These are phyloP conservation scores for Umbelopsis vinacea DNA, from an alignment of 192 early-diverging fungal genomes.

Conservation along the genomic window DNA sequence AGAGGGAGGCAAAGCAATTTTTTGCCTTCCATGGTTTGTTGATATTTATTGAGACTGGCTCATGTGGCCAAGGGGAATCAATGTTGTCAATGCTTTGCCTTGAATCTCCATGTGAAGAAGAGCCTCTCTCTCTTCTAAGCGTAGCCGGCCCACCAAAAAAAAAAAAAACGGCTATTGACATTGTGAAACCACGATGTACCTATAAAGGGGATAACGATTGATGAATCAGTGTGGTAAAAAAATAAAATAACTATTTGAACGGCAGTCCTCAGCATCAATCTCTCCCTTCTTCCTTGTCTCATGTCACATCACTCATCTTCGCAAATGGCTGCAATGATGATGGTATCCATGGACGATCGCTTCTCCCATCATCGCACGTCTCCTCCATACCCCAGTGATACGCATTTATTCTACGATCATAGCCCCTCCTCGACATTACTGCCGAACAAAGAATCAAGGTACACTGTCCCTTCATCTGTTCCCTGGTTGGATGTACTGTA, in stretches of 20 bases:
- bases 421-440: not conserved
- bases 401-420: slow-evolving; percentile 3
- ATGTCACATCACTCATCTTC: slow-evolving; percentile 7
- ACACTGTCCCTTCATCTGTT: not conserved
- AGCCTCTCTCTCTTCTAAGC: no score
- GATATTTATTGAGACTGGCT: not conserved
- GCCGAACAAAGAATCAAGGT: not conserved
- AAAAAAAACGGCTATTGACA: not conserved
- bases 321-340: slow-evolving; percentile 10
- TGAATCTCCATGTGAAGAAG: not conserved
- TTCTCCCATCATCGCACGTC: not conserved
- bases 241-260: not conserved
- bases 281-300: not conserved
- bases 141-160: not conserved
- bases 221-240: not conserved
- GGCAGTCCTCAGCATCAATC: not conserved
- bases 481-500: not conserved
- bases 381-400: not conserved
- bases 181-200: not conserved
- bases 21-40: no score
- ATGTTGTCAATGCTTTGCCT: not conserved
- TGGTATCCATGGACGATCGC: not conserved
- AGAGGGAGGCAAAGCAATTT: no score
- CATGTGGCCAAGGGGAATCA: not conserved
- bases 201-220: slow-evolving; percentile 16